Conservation (phyloP, 306 rosid genomes). For the Trifolium repens region DNA sequence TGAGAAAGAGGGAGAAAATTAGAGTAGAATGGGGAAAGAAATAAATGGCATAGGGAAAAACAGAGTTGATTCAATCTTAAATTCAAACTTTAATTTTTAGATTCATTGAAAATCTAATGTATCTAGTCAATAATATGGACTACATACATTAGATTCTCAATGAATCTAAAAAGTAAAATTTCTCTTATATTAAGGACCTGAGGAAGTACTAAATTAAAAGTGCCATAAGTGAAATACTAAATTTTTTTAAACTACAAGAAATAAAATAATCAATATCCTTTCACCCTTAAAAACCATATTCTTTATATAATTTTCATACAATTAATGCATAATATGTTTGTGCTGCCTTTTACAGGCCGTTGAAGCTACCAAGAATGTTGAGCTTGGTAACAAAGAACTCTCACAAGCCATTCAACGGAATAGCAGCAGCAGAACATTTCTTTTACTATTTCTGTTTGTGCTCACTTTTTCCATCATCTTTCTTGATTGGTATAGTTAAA, state of each 20-base stretch:
- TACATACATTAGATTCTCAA: too few species aligned
- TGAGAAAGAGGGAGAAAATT: neutral
- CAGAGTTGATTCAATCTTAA: too few species aligned
- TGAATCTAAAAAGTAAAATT: too few species aligned
- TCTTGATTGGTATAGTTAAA: slow-evolving; percentile 93
- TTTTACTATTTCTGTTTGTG: slow-evolving; percentile 82
- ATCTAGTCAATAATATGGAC: too few species aligned
- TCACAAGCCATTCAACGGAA: slow-evolving; percentile 87
- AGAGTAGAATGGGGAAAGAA: too few species aligned
- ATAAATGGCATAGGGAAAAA: too few species aligned
- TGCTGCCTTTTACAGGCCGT: slow-evolving; percentile 67
- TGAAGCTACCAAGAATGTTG: slow-evolving; percentile 89
- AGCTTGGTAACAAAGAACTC: slow-evolving; percentile 93
- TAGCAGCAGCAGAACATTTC: slow-evolving; percentile 91
- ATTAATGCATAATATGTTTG: slow-evolving; percentile 1
- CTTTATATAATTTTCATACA: neutral
- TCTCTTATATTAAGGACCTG: too few species aligned
- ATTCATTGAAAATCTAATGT: too few species aligned
- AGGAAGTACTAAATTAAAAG: too few species aligned
- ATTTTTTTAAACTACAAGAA: neutral
- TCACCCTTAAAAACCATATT: slow-evolving; percentile 4
- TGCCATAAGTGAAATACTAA: neutral
- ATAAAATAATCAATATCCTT: neutral
- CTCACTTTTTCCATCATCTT: slow-evolving; percentile 82
- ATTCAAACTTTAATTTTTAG: too few species aligned